Evolutionary conservation across 768 basidiomycete genomes (phyloP), one percentile per base, ranked within the genome.

Genomic region (Ephemerocybe angulata): DNA sequence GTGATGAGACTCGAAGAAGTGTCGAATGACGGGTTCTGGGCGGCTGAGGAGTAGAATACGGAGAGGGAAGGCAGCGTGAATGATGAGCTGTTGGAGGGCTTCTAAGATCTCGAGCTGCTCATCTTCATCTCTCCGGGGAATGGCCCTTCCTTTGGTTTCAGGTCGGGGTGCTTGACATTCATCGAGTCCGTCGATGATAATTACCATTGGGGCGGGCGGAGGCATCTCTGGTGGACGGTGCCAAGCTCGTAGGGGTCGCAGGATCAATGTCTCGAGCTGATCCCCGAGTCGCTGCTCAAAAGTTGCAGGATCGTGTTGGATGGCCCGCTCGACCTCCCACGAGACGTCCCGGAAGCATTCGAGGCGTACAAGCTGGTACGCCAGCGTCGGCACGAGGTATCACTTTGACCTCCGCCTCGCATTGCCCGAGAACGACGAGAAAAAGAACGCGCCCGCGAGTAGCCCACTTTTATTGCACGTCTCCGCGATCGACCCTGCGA

Each of bases 121-220:
- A 11, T n/a, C 30, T 22, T 54, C 53, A 7, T 43, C 24, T n/a
- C 12, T 8, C n/a, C 25, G n/a, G n/a, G n/a, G n/a, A n/a, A n/a
- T 11, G 15, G 11, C 27, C 3, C 29, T 7, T 19, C 48, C 12
- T 19, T 2, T 19, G 48, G 27, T 3, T 17, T n/a, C 5, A 19
- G 38, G 21, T 5, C 5, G 5, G 7, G 10, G 15, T n/a, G 7
- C 59, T 12, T 47, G 3, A 31, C 55, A 56, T 19, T 54, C 55
- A 31, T 60, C 55, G 3, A 60, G 24, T n/a, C 59, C 59, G 30
- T 60, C 59, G 21, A 57, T 57, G 10, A 60, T 29, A 43, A 54
- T 35, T 4, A 33, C 44, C 21, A 24, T 54, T 22, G 53, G 53
- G 29, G 29, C 33, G 15, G 29, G 15, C n/a, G n/a, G n/a, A n/a